A percentile compares a stretch with the other conserved stretches of the same genome.
Conservation (phyloP, 169 alveolate species). For the Plasmodium knowlesi region DNA sequence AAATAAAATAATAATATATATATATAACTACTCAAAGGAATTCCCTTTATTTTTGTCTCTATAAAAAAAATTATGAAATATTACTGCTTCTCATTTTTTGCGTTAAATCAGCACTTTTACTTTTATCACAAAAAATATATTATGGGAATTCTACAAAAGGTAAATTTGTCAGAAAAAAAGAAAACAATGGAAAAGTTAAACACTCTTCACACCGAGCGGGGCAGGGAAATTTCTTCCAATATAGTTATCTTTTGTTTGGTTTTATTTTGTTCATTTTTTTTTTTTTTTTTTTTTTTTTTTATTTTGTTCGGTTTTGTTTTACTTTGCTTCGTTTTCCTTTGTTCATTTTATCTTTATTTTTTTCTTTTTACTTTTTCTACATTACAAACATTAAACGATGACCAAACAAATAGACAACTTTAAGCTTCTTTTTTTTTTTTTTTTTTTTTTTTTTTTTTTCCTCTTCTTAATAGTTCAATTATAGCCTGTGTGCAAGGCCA, state of each 20-base stretch:
- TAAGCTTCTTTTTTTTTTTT: slow-evolving; percentile 5
- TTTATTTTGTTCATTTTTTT: not conserved
- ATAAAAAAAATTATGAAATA: slow-evolving; percentile 7
- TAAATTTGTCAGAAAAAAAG: slow-evolving; percentile 1
- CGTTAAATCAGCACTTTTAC: not conserved
- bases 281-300: too few species aligned
- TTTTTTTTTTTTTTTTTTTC: slow-evolving; percentile 28
- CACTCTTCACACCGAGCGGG: not conserved
- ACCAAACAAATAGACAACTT: slow-evolving; percentile 8
- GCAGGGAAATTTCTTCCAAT: not conserved
- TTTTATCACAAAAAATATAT: not conserved
- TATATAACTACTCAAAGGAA: not conserved
- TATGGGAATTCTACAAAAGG: slow-evolving; percentile 13
- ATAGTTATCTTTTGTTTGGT: not conserved
- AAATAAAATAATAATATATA: not conserved
- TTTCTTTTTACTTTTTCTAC: slow-evolving; percentile 17
- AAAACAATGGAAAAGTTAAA: not conserved
- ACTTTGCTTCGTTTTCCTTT: not conserved
- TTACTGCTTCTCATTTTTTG: not conserved
- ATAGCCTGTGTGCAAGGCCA: slow-evolving; percentile 41
- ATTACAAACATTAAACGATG: not conserved
- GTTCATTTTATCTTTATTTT: slow-evolving; percentile 1
- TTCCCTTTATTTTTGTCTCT: not conserved
- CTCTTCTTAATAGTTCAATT: slow-evolving; percentile 8
- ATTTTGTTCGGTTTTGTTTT: not conserved